Evolutionary conservation across 2,329 filamentous ascomycete genomes (phyloP).

Genomic region (Tothia fuscella): DNA sequence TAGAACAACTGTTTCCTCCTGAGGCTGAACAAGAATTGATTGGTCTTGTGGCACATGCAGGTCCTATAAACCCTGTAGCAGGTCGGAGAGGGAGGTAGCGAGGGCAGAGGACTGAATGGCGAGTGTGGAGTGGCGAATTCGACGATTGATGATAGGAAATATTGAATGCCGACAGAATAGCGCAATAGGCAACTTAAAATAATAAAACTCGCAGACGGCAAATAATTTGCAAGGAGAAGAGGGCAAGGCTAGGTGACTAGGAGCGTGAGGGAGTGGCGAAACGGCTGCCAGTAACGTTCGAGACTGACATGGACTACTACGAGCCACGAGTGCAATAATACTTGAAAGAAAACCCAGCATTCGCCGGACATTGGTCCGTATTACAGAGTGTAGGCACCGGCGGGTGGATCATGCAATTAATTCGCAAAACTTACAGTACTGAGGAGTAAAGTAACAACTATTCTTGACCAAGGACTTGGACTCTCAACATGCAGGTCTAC

Average conservation of each 20-base stretch:
- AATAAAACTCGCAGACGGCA: neutral
- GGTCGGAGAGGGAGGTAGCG: neutral
- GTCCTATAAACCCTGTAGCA: too few relatives aligned
- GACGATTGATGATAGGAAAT: neutral
- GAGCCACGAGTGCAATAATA: too few relatives aligned
- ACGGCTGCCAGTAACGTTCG: too few relatives aligned
- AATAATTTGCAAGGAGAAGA: neutral
- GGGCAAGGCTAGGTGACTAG: neutral
- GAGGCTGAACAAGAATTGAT: neutral
- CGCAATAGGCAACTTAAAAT: neutral
- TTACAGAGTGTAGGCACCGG: too few relatives aligned
- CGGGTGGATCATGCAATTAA: too few relatives aligned
- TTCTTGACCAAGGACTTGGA: too few relatives aligned
- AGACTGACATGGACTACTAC: too few relatives aligned
- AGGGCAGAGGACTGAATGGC: neutral
- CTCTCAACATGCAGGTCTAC: too few relatives aligned
- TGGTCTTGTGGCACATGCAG: conserved; percentile 1
- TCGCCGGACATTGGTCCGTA: too few relatives aligned
- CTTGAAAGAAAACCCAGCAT: too few relatives aligned
- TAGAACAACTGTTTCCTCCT: neutral
- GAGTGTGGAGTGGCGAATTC: neutral
- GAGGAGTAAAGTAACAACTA: too few relatives aligned
- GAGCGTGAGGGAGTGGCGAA: neutral
- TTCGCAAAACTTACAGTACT: too few relatives aligned
- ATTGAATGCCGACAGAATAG: neutral